Conservation (phyloP, 2,329 filamentous ascomycete genomes). For the Balansia obtecta region DNA sequence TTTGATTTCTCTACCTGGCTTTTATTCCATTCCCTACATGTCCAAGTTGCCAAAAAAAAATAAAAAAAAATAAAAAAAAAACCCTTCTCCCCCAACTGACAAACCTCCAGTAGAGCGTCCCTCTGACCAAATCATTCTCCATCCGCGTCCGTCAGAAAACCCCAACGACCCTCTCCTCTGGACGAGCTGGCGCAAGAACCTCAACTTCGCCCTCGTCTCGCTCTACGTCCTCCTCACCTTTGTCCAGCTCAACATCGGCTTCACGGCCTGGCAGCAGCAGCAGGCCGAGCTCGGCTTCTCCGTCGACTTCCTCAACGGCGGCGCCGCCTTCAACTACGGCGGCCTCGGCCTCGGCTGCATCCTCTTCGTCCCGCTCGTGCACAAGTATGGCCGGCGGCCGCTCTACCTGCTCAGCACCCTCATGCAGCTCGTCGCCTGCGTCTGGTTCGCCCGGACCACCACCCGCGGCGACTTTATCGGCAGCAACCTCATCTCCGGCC, state of each 20-base stretch:
- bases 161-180: conserved; percentile 8
- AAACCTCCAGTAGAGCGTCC: neutral
- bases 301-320: conserved; percentile 14
- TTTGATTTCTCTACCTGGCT: too few species aligned
- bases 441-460: conserved; percentile 10
- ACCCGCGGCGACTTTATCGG: conserved; percentile 10
- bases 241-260: conserved; percentile 38
- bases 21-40: neutral
- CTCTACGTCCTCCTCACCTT: conserved; percentile 54
- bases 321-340: conserved; percentile 16
- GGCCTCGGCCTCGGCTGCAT: conserved; percentile 21
- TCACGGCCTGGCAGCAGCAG: conserved; percentile 2
- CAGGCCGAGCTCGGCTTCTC: conserved; percentile 15
- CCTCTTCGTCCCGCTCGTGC: conserved; percentile 21
- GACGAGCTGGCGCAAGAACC: conserved; percentile 6
- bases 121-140: conserved; percentile 3
- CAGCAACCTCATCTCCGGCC: conserved; percentile 14
- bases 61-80: too few species aligned
- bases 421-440: conserved; percentile 7
- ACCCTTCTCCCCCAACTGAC: too few species aligned
- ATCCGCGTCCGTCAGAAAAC: conserved; percentile 6
- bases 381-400: conserved; percentile 22
- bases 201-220: conserved; percentile 39
- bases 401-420: conserved; percentile 15
- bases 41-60: too few species aligned